Conservation (phyloP, 768 basidiomycete species). For the Suillus ampliporus region DNA sequence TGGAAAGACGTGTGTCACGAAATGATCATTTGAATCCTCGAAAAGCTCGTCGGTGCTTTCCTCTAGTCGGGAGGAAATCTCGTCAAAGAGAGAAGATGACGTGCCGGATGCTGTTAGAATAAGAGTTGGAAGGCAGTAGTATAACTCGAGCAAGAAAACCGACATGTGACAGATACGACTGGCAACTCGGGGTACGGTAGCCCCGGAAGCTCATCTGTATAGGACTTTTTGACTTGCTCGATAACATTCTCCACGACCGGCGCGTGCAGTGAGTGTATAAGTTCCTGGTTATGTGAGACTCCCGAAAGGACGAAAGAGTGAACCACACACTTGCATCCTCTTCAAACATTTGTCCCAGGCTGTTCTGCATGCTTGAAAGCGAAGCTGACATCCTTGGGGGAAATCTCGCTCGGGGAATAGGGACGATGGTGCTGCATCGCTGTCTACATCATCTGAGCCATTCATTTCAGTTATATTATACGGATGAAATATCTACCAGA, state of each 20-base stretch:
- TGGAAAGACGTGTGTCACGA: slow-evolving; percentile 59
- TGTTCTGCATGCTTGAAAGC: slow-evolving; percentile 56
- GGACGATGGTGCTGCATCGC: neutral
- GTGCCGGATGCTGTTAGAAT: slow-evolving; percentile 43
- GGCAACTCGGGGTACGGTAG: slow-evolving; percentile 68
- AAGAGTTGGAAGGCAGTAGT: neutral
- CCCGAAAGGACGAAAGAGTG: neutral
- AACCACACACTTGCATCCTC: slow-evolving; percentile 55
- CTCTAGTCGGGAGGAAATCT: slow-evolving; percentile 46
- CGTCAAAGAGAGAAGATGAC: slow-evolving; percentile 52
- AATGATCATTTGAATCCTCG: slow-evolving; percentile 25
- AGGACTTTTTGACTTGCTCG: slow-evolving; percentile 49
- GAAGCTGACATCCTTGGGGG: slow-evolving; percentile 41
- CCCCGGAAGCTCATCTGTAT: slow-evolving; percentile 52
- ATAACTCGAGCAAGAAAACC: slow-evolving; percentile 19
- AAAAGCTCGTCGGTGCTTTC: slow-evolving; percentile 30
- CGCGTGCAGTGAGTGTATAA: slow-evolving; percentile 52
- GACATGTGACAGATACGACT: slow-evolving; percentile 61
- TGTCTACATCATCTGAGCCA: neutral
- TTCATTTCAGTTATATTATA: neutral
- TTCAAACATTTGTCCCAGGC: slow-evolving; percentile 66
- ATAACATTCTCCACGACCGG: slow-evolving; percentile 54
- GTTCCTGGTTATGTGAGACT: slow-evolving; percentile 39
- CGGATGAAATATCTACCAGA: slow-evolving; percentile 22
- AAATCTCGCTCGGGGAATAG: slow-evolving; percentile 37